These are phyloP conservation scores for Pseudocercospora musae DNA, from an alignment of 2,329 filamentous ascomycete species.

Conservation along the genomic window DNA sequence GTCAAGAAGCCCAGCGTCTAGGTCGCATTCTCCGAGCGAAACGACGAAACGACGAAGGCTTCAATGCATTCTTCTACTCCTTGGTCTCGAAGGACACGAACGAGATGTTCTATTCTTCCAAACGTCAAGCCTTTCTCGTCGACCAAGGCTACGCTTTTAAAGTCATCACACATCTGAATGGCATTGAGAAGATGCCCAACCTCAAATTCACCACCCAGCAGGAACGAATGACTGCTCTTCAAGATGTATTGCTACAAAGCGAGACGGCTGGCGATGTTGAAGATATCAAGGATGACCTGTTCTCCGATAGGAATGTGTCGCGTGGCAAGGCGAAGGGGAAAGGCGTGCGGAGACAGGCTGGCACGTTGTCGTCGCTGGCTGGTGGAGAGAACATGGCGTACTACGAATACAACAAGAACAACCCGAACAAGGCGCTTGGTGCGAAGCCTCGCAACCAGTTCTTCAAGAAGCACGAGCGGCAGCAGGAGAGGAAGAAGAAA, in stretches of 20 bases:
- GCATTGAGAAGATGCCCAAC: slow-evolving; percentile 78
- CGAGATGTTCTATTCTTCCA: slow-evolving; percentile 97
- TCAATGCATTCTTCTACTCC: slow-evolving; percentile 98
- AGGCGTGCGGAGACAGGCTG: slow-evolving; percentile 74
- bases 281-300: slow-evolving; percentile 65
- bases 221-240: slow-evolving; percentile 80
- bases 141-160: slow-evolving; percentile 99
- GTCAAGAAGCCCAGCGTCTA: slow-evolving; percentile 91
- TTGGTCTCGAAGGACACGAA: slow-evolving; percentile 95
- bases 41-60: slow-evolving; percentile 92
- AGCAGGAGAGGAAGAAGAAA: slow-evolving; percentile 34
- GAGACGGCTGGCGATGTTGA: slow-evolving; percentile 71
- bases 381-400: slow-evolving; percentile 97
- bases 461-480: slow-evolving; percentile 42
- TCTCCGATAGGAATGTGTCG: slow-evolving; percentile 52
- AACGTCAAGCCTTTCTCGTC: slow-evolving; percentile 92
- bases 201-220: slow-evolving; percentile 75
- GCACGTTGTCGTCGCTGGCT: slow-evolving; percentile 77
- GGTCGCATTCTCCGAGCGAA: slow-evolving; percentile 94
- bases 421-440: slow-evolving; percentile 44
- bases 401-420: slow-evolving; percentile 46
- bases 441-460: slow-evolving; percentile 45
- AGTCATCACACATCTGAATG: slow-evolving; percentile 91
- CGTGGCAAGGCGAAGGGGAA: slow-evolving; percentile 44
- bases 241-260: slow-evolving; percentile 84